Base-by-base conservation (phyloP, 2,329 filamentous ascomycete genomes). In the Beauveria brongniartii region DNA sequence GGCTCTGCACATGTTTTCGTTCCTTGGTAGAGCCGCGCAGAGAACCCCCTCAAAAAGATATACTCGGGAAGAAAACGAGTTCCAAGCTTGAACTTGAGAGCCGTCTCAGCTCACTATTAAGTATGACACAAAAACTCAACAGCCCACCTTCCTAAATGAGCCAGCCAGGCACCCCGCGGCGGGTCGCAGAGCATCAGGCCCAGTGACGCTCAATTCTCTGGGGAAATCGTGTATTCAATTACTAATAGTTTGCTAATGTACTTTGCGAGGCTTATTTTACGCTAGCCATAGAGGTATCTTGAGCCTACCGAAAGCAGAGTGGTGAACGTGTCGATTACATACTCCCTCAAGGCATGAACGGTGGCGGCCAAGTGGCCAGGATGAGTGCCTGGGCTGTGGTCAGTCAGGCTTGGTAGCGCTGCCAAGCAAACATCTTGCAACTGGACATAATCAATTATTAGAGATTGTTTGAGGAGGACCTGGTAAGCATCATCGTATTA, bases 181-280 rank as follows among this genome's bases (percentile, higher is more conserved):
- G 55, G 55, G 46, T 46, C 47, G 43, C 46, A 30, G 12, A 24
- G 20, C 40, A 44, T 14, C 41, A 22, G 55, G 22, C 34, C 34
- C 46, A 50, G 44, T 41, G 20, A 48, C 28, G 20, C 14, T 14
- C 20, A 10, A 34, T 48, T 41, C 8, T 20, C 30, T 6, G 10
- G 22, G 18, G 20, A 22, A 18, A 28, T 16, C 8, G 55, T 43
- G 8, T 20, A 30, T 40, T 51, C 30, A 16, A 30, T 41, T 58
- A 51, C 16, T 51, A 58, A 58, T 58, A 28, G 55, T 58, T 58
- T 51, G 55, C 22, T 41, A 16, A 43, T 44, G 24, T 18, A 58
- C 41, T 43, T 24, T 14, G 34, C 22, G 55, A 58, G 10, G 43
- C 41, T 47, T n/a, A 57, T 9, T 5, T 48, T 24, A 24, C 20